Evolutionary conservation across 1,139 yeast genomes (phyloP).

Genomic region (Pichia sp.): DNA sequence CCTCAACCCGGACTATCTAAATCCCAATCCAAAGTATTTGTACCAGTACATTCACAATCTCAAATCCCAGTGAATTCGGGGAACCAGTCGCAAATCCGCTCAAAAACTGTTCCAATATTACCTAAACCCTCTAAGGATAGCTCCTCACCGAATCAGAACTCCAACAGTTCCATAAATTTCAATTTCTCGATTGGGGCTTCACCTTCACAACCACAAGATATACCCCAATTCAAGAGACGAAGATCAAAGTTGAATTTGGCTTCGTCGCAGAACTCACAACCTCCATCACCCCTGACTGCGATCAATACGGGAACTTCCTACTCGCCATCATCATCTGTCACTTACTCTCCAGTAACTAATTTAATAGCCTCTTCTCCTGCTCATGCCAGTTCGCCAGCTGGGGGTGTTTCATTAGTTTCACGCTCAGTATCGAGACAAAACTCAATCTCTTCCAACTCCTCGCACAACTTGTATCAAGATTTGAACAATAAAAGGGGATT

Average conservation of each 20-base stretch:
- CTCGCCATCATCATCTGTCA: slow-evolving; percentile 16
- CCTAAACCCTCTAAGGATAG: slow-evolving; percentile 28
- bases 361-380: slow-evolving; percentile 10
- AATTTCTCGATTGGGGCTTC: slow-evolving; percentile 18
- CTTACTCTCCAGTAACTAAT: slow-evolving; percentile 16
- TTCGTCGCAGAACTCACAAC: slow-evolving; percentile 12
- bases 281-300: slow-evolving; percentile 17
- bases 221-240: slow-evolving; percentile 30
- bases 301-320: slow-evolving; percentile 10
- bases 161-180: slow-evolving; percentile 14
- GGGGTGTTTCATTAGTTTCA: slow-evolving; percentile 14
- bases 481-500: slow-evolving; percentile 29
- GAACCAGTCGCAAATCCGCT: slow-evolving; percentile 7
- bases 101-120: slow-evolving; percentile 33
- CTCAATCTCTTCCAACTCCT: slow-evolving; percentile 25
- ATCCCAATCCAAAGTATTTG: slow-evolving; percentile 2
- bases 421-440: slow-evolving; percentile 25
- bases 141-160: slow-evolving; percentile 23
- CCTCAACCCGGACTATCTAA: slow-evolving; percentile 4
- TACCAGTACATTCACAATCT: slow-evolving; percentile 8
- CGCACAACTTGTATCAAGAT: slow-evolving; percentile 28
- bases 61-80: neutral
- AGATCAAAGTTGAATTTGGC: slow-evolving; percentile 26
- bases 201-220: slow-evolving; percentile 30
- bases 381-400: slow-evolving; percentile 23